Conservation (phyloP, 169 alveolate species). For the Theileria luwenshuni region DNA sequence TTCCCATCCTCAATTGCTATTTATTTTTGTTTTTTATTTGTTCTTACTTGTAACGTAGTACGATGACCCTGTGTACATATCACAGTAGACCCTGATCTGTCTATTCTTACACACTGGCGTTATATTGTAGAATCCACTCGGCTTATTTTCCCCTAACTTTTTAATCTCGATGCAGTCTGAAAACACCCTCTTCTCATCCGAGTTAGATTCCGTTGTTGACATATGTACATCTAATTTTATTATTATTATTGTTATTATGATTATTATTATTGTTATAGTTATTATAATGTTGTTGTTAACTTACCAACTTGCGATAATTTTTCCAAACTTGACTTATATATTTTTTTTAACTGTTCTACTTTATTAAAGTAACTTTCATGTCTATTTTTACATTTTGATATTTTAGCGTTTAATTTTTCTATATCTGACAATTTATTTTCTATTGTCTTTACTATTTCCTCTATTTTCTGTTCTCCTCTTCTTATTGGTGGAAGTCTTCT, state of each 20-base stretch:
- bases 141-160: conserved; percentile 73
- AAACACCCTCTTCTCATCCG: conserved; percentile 59
- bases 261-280: neutral
- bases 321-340: conserved; percentile 32
- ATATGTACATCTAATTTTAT: conserved; percentile 3
- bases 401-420: conserved; percentile 42
- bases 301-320: conserved; percentile 36
- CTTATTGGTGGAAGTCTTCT: conserved; percentile 70
- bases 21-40: conserved; percentile 41
- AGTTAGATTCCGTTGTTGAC: neutral
- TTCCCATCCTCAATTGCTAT: conserved; percentile 57
- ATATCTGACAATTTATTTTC: conserved; percentile 44
- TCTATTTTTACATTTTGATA: conserved; percentile 47
- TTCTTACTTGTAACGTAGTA: conserved; percentile 70
- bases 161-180: conserved; percentile 83
- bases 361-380: conserved; percentile 46
- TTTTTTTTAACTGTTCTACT: conserved; percentile 40
- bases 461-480: conserved; percentile 44
- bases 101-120: conserved; percentile 80
- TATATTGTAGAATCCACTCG: conserved; percentile 87
- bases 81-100: conserved; percentile 85
- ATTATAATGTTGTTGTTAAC: neutral
- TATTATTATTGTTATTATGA: neutral
- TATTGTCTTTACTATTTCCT: conserved; percentile 49
- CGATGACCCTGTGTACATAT: conserved; percentile 82